phyloP scores from a whole-genome alignment of 2,329 filamentous ascomycete genomes.

The Paramyrothecium sp. region DNA sequence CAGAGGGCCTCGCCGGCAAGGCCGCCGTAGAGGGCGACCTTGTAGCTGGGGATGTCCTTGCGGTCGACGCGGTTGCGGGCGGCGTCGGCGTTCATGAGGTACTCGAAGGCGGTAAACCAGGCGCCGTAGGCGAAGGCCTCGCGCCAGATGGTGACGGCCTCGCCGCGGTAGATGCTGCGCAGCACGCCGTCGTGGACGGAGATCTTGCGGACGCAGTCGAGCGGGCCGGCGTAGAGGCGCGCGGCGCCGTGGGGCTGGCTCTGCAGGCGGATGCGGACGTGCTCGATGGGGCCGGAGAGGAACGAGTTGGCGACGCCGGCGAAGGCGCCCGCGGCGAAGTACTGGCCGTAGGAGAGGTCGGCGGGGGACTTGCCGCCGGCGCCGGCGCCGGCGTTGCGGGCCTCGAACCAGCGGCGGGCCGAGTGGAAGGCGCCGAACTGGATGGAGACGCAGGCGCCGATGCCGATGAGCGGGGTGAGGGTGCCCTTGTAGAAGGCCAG shows the following conservation, averaged over 20 bases:
- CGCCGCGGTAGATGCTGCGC: conserved; percentile 80
- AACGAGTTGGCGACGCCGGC: conserved; percentile 88
- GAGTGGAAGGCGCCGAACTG: conserved; percentile 98
- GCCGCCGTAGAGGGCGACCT: conserved; percentile 89
- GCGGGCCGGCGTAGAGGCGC: conserved; percentile 77
- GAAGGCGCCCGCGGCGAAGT: conserved; percentile 88
- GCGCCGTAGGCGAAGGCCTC: conserved; percentile 94
- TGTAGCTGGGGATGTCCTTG: conserved; percentile 75
- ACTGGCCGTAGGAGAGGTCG: conserved; percentile 76
- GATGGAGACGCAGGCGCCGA: conserved; percentile 96
- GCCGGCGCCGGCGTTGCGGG: conserved; percentile 62
- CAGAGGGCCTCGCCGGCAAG: conserved; percentile 92
- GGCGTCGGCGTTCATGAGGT: conserved; percentile 89
- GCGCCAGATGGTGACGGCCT: conserved; percentile 79
- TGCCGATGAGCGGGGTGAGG: conserved; percentile 88
- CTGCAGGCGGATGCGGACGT: conserved; percentile 93
- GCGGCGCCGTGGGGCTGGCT: conserved; percentile 87
- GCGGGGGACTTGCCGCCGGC: conserved; percentile 50
- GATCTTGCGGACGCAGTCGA: conserved; percentile 89
- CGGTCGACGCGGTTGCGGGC: conserved; percentile 73
- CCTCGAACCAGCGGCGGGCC: conserved; percentile 82
- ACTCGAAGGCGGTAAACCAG: conserved; percentile 96
- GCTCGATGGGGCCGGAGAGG: conserved; percentile 90
- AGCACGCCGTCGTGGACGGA: conserved; percentile 62
- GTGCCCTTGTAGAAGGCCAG: conserved; percentile 98